A percentile compares a stretch with the other conserved stretches of the same genome.
Evolutionary conservation across 2,329 filamentous ascomycete species (phyloP).

Genomic region (Pseudogymnoascus verrucosus): DNA sequence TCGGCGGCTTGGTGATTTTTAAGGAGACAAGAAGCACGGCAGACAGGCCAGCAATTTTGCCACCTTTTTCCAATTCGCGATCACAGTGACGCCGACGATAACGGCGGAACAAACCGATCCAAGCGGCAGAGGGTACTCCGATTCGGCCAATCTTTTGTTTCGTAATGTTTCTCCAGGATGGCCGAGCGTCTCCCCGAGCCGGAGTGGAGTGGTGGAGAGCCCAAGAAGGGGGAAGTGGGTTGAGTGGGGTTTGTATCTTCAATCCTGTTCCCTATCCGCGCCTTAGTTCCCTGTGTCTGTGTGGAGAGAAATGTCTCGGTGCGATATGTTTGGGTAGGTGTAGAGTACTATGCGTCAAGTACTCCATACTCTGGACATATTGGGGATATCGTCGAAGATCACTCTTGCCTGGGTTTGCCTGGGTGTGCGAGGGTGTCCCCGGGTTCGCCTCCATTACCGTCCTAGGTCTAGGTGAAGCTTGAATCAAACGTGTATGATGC

Average conservation of each 20-base stretch:
- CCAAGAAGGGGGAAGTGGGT: background rate
- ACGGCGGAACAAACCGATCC: background rate
- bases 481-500: conserved; percentile 6
- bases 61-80: background rate
- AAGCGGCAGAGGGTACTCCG: background rate
- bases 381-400: background rate
- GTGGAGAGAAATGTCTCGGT: conserved; percentile 2
- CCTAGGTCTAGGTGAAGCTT: background rate
- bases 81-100: background rate
- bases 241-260: background rate
- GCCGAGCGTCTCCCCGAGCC: conserved; percentile 4
- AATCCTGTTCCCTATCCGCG: background rate
- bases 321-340: conserved; percentile 1
- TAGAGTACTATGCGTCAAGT: background rate
- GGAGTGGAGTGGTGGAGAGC: background rate
- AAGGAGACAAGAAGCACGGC: background rate
- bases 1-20: background rate
- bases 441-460: background rate
- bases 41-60: background rate
- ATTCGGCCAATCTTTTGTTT: background rate
- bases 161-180: background rate
- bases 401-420: background rate
- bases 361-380: background rate
- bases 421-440: background rate
- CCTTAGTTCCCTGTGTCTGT: background rate